phyloP scores from a whole-genome alignment of 139 green algal genomes.

The Pleodorina starrii region DNA sequence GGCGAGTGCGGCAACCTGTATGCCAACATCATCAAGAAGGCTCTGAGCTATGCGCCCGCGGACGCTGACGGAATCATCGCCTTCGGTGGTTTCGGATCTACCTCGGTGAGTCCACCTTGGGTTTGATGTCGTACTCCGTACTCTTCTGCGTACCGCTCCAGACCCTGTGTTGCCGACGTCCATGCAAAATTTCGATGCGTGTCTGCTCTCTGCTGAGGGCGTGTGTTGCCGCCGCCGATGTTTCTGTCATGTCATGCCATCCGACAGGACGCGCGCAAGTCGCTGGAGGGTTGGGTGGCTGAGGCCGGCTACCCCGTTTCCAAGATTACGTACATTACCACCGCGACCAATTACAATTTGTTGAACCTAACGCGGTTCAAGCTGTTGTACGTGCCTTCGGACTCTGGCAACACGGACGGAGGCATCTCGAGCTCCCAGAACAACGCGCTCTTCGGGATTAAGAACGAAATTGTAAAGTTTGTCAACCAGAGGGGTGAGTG shows the following conservation, averaged over 20 bases:
- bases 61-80: conserved; percentile 28
- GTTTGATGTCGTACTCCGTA: too few relatives aligned
- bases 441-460: conserved; percentile 36
- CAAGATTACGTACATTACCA: conserved; percentile 7
- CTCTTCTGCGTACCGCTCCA: too few relatives aligned
- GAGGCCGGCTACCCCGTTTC: not conserved
- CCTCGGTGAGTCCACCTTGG: not conserved
- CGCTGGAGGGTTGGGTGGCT: conserved; percentile 16
- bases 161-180: too few relatives aligned
- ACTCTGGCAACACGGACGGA: conserved; percentile 7
- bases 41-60: not conserved
- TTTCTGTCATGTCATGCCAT: not conserved
- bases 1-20: not conserved
- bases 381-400: conserved; percentile 38
- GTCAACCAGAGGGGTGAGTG: conserved; percentile 46
- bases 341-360: not conserved
- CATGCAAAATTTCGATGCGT: too few relatives aligned
- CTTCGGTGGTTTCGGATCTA: not conserved
- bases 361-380: conserved; percentile 24
- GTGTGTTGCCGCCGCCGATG: too few relatives aligned
- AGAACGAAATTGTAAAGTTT: conserved; percentile 13
- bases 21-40: conserved; percentile 9
- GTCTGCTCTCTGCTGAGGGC: too few relatives aligned
- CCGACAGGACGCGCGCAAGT: not conserved
- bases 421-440: conserved; percentile 46